Conservation (phyloP, 2,329 filamentous ascomycete genomes). For the Beauveria sp. region DNA sequence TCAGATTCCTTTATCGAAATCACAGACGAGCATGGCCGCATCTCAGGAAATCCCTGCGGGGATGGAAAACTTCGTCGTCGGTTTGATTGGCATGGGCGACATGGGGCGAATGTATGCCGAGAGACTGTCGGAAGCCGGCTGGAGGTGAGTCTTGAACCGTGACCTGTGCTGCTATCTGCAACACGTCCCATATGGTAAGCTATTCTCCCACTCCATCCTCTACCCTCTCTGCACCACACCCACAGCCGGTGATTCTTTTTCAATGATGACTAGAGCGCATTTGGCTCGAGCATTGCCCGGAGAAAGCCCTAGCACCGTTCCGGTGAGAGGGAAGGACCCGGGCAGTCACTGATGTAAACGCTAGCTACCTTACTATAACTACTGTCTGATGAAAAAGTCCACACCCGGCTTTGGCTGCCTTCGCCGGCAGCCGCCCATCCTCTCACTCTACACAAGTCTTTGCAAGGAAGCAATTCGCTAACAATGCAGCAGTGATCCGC, state of each 20-base stretch:
- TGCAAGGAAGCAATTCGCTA: conserved; percentile 2
- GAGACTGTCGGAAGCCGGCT: conserved; percentile 81
- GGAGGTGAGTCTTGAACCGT: conserved; percentile 61
- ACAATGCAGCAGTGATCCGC: neutral
- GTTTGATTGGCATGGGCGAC: conserved; percentile 97
- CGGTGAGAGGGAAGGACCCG: conserved; percentile 57
- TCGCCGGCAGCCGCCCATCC: conserved; percentile 9
- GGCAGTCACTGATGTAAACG: conserved; percentile 95
- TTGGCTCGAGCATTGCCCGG: conserved; percentile 97
- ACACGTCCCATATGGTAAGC: conserved; percentile 31
- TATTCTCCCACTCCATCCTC: conserved; percentile 9
- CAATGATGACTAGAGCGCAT: conserved; percentile 99
- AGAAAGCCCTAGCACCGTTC: conserved; percentile 60
- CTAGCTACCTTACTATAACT: conserved; percentile 84
- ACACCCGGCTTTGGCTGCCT: conserved; percentile 6
- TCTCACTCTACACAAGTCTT: neutral
- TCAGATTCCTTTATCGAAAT: conserved; percentile 14
- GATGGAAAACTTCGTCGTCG: conserved; percentile 69
- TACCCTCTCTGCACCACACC: neutral
- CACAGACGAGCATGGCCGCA: conserved; percentile 23
- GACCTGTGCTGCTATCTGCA: conserved; percentile 4
- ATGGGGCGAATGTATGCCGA: conserved; percentile 99
- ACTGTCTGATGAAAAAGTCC: conserved; percentile 66
- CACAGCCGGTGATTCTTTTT: conserved; percentile 23
- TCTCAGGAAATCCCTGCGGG: conserved; percentile 25